Base-by-base conservation (phyloP, 202 grass and related monocot species). In the Schoenoplectus triqueter region DNA sequence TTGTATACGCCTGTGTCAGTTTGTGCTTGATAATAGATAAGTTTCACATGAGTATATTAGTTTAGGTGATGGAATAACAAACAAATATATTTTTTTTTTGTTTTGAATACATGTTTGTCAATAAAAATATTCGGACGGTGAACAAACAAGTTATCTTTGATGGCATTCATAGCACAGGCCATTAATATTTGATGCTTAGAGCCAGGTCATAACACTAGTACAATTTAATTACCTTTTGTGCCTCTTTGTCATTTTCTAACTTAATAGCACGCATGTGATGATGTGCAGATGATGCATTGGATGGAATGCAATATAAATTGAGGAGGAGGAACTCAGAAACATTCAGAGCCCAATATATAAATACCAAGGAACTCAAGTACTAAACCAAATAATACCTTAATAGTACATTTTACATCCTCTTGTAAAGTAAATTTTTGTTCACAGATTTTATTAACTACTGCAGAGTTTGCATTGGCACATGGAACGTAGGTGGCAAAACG, bases 341-440 rank as follows among this genome's bases (percentile, higher is more conserved):
- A 42, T 87, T 98, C 55, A 90, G 96, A 4, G 82, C 96, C 84
- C 96, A 98, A 82, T 98, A 98, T 85, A 98, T 98, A 48, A 81
- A 86, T 69, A 95, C 90, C 86, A 95, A 94, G 15, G 96, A 98
- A 66, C 81, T 98, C 17, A 91, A 88, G 94, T 92, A 87, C 31
- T 54, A 44, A 57, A 80, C 7, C 61, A 15, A n/a, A 73, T 19
- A 45, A 83, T 47, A 47, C 56, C 7, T 86, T 21, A 2, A 51
- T n/a, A 1, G 11, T 63, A n/a, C 57, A 69, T 7, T 7, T 56
- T 39, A 59, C 1, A 15, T 20, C 40, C 1, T 19, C n/a, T 13
- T 70, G 51, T 44, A 11, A 7, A 86, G 70, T 22, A 55, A 67
- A 22, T 59, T 62, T 73, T 2, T 46, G 9, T 70, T 80, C 46